Conservation (phyloP, 78 protist species). For the Bigelowiella natans region DNA sequence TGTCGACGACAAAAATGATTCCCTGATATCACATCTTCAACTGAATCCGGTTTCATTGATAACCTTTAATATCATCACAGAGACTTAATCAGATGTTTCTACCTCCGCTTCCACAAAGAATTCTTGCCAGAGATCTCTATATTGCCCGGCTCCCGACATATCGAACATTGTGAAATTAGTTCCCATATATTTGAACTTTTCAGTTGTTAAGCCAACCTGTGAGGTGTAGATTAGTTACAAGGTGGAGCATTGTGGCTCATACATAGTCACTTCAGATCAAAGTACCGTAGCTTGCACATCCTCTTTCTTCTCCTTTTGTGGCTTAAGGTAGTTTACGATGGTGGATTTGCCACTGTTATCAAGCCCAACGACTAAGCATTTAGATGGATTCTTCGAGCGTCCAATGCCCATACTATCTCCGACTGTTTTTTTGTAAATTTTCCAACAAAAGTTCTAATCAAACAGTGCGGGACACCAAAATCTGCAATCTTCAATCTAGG, state of each 20-base stretch:
- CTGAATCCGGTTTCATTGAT: not conserved
- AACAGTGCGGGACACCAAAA: too few species aligned
- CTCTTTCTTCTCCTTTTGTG: conserved; percentile 2
- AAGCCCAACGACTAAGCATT: conserved; percentile 43
- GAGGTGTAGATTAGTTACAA: conserved; percentile 45
- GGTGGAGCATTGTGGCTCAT: not conserved
- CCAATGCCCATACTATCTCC: not conserved
- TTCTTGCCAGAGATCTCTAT: conserved; percentile 66
- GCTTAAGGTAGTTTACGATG: conserved; percentile 59
- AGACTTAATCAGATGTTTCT: not conserved
- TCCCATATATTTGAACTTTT: conserved; percentile 31
- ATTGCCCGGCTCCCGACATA: conserved; percentile 61
- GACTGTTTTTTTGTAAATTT: too few species aligned
- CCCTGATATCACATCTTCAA: conserved; percentile 29
- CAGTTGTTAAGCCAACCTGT: conserved; percentile 54
- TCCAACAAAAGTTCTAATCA: too few species aligned
- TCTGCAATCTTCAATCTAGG: too few species aligned
- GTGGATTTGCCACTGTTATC: conserved; percentile 74
- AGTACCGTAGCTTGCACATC: not conserved
- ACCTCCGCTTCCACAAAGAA: conserved; percentile 37
- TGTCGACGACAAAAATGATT: conserved; percentile 68
- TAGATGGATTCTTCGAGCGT: not conserved
- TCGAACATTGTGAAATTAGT: conserved; percentile 63
- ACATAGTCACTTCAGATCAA: not conserved
- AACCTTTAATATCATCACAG: not conserved